Conservation (phyloP, 2,329 filamentous ascomycete species). For the Corniculantispora saksenae region DNA sequence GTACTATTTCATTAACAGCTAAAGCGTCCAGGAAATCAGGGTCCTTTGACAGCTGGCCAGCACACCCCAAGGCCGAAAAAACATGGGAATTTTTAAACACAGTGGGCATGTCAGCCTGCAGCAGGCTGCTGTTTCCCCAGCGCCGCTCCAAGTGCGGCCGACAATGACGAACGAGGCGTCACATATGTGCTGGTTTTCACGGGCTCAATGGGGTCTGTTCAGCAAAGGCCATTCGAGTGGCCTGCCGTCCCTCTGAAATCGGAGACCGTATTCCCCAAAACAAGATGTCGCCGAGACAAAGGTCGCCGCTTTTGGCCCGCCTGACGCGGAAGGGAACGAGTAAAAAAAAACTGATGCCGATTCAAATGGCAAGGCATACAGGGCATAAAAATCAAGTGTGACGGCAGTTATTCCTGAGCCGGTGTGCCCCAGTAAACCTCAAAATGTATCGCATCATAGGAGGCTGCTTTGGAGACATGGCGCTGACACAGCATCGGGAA, state of each 20-base stretch:
- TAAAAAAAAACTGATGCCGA: no score
- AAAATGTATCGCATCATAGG: background rate
- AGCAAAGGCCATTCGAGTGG: no score
- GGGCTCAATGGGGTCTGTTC: no score
- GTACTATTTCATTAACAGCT: background rate
- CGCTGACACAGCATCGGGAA: background rate
- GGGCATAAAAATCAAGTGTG: background rate
- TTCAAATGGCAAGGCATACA: no score
- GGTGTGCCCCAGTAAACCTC: background rate
- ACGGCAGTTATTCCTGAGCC: background rate
- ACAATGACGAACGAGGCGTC: background rate
- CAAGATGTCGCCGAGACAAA: background rate
- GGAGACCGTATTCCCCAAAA: background rate
- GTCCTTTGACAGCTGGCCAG: background rate
- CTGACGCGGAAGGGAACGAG: no score
- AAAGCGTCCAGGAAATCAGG: background rate
- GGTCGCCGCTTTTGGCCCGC: background rate
- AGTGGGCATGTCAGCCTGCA: background rate
- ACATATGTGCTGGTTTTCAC: background rate
- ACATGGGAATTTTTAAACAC: background rate
- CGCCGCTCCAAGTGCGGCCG: background rate
- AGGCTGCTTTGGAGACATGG: background rate
- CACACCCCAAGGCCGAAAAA: background rate
- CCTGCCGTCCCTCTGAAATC: no score
- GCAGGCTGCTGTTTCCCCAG: background rate